Evolutionary conservation across 2,329 filamentous ascomycete genomes (phyloP).

Genomic region (Phaeosphaeriaceae sp.): DNA sequence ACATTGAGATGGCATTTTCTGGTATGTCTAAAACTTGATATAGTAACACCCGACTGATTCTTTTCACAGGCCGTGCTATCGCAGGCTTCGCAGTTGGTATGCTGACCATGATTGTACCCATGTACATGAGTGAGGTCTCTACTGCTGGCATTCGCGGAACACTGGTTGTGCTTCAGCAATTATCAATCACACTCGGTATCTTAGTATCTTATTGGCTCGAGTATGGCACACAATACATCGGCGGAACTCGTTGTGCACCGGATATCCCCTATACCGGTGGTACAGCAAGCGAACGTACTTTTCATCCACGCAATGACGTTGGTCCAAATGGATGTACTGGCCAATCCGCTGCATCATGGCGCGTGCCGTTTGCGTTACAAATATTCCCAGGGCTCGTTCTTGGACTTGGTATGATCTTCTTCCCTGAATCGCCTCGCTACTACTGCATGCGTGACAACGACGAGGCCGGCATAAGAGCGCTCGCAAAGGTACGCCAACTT

Average conservation of each 20-base stretch:
- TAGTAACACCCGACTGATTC: not conserved
- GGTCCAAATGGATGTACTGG: conserved; percentile 27
- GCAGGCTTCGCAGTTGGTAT: conserved; percentile 29
- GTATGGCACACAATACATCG: conserved; percentile 29
- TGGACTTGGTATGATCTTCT: conserved; percentile 60
- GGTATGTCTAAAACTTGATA: conserved; percentile 6
- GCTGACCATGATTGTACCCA: conserved; percentile 30
- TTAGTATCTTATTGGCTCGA: conserved; percentile 29
- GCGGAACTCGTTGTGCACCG: conserved; percentile 52
- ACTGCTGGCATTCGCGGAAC: conserved; percentile 27
- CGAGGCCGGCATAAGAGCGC: conserved; percentile 54
- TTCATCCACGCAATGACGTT: conserved; percentile 40
- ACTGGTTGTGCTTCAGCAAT: conserved; percentile 27
- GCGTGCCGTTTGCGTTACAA: conserved; percentile 80
- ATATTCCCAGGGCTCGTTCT: conserved; percentile 81
- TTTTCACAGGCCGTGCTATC: conserved; percentile 20
- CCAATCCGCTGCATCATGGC: conserved; percentile 51
- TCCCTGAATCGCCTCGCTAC: conserved; percentile 34
- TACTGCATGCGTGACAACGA: conserved; percentile 44
- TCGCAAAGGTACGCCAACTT: conserved; percentile 54
- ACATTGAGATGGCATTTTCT: conserved; percentile 24
- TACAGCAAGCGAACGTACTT: conserved; percentile 45
- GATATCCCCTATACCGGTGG: conserved; percentile 56
- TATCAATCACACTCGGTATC: conserved; percentile 28
- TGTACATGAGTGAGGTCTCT: conserved; percentile 32